A percentile compares a stretch with the other conserved stretches of the same genome.
Evolutionary conservation across 2,329 filamentous ascomycete genomes (phyloP).

Genomic region (Colletotrichum plurivorum): DNA sequence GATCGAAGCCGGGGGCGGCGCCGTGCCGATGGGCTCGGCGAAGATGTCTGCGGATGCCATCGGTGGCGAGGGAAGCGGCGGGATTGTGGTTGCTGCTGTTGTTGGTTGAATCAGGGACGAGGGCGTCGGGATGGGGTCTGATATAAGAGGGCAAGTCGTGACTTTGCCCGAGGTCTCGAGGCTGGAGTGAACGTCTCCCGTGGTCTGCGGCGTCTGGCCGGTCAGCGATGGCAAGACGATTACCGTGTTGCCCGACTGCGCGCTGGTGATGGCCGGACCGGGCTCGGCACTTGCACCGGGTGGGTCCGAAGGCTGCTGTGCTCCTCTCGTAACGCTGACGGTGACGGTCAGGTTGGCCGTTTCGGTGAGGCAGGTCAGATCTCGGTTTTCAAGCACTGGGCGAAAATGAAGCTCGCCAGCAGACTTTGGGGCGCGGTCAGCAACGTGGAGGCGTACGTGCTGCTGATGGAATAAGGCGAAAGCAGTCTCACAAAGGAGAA

Average conservation of each 20-base stretch:
- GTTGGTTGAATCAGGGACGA: conserved; percentile 49
- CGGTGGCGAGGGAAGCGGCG: conserved; percentile 22
- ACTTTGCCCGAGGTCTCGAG: conserved; percentile 41
- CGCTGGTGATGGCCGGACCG: conserved; percentile 45
- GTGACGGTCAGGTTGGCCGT: conserved; percentile 34
- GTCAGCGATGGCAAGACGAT: conserved; percentile 48
- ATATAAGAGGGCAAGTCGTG: conserved; percentile 46
- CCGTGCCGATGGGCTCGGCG: conserved; percentile 66
- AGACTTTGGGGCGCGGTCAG: conserved; percentile 39
- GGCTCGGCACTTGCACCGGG: conserved; percentile 37
- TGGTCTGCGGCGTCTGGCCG: conserved; percentile 48
- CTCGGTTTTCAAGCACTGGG: conserved; percentile 28
- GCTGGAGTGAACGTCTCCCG: conserved; percentile 47
- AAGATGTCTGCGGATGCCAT: conserved; percentile 66
- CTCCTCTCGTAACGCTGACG: conserved; percentile 24
- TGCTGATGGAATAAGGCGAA: conserved; percentile 35
- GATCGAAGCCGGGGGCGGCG: conserved; percentile 65
- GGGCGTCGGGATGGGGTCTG: conserved; percentile 53
- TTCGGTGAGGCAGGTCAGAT: conserved; percentile 33
- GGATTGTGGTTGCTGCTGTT: conserved; percentile 4
- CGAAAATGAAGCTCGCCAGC: conserved; percentile 17
- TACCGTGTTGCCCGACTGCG: conserved; percentile 45
- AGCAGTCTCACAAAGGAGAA: conserved; percentile 30
- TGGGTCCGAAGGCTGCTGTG: conserved; percentile 22
- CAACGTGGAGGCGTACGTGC: conserved; percentile 34